Evolutionary conservation across 1,284 basidiomycete species (phyloP), one percentile per base, ranked within the genome.

Genomic region (Cystobasidiaceae sp.): DNA sequence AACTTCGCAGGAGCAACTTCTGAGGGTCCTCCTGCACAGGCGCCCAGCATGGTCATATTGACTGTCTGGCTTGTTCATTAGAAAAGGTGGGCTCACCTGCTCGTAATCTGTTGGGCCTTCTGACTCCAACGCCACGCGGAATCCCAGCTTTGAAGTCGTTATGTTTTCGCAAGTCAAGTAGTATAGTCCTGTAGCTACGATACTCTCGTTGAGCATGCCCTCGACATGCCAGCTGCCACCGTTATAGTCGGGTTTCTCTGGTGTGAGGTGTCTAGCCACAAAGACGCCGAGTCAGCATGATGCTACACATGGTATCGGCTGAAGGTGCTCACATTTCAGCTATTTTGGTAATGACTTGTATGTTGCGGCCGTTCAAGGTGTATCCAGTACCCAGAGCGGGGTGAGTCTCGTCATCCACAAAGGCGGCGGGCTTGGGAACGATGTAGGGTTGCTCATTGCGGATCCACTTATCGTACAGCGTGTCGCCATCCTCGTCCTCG

Each of bases 121-220:
- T 2, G 25, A 15, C 28, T 49, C 55, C 19, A 49, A 21, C 28
- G 37, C 54, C 39, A 64, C 30, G n/a, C 58, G 27, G 51, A 70
- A 70, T 11, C 63, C 59, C 13, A 71, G 65, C 15, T 33, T 34
- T 9, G 61, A 66, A 6, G 62, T 45, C 6, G 45, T 52, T n/a
- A 71, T 59, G 41, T 71, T 70, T 6, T 70, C 43, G 21, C 68
- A 45, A 57, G 59, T 67, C 58, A 70, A 68, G 60, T 79, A 81
- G 66, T 82, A 80, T 9, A 81, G 75, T 1, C 77, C 77, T 1
- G 78, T 81, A 6, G 80, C 81, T 1, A 80, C 80, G 48, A 83
- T 83, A 54, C 77, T 74, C 69, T 81, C 81, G 67, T 82, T 84
- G 66, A 77, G 73, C 81, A 82, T 84, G 21, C 82, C 83, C 72